A percentile compares a stretch with the other conserved stretches of the same genome.
Evolutionary conservation across 306 rosid genomes (phyloP).

Genomic region (Ammopiptanthus mongolicus): DNA sequence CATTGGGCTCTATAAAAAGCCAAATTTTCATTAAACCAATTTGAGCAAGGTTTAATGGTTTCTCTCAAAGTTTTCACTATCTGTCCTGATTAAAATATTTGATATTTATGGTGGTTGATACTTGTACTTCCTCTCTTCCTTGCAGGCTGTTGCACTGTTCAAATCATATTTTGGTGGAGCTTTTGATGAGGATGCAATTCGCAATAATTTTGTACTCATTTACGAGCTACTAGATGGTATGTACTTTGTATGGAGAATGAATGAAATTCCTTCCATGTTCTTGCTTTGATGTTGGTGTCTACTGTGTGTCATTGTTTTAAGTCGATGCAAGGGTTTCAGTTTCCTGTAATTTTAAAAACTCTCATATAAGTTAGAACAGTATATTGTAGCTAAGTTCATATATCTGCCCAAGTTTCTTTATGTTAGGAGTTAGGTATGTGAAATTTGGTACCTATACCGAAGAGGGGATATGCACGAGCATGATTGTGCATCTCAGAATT

Average conservation of each 20-base stretch:
- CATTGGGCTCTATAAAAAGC: neutral
- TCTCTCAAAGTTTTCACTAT: neutral
- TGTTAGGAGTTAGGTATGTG: neutral
- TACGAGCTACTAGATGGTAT: conserved; percentile 94
- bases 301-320: neutral
- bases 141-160: conserved; percentile 89
- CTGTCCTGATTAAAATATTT: neutral
- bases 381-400: conserved; percentile 10
- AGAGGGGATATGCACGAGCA: neutral
- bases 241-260: conserved; percentile 16
- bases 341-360: neutral
- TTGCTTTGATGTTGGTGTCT: conserved; percentile 4
- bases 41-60: neutral
- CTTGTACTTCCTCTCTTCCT: conserved; percentile 16
- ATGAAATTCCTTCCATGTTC: neutral
- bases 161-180: conserved; percentile 99
- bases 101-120: neutral
- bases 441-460: neutral
- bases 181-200: conserved; percentile 98
- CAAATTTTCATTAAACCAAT: neutral
- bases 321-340: neutral
- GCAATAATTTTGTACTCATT: conserved; percentile 94
- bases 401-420: neutral
- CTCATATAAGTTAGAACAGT: neutral
- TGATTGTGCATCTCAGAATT: neutral